Percentiles rank a stretch among this genome's conserved stretches.
These are phyloP conservation scores for Coprinellus micaceus DNA, from an alignment of 768 basidiomycete genomes.

Conservation along the genomic window DNA sequence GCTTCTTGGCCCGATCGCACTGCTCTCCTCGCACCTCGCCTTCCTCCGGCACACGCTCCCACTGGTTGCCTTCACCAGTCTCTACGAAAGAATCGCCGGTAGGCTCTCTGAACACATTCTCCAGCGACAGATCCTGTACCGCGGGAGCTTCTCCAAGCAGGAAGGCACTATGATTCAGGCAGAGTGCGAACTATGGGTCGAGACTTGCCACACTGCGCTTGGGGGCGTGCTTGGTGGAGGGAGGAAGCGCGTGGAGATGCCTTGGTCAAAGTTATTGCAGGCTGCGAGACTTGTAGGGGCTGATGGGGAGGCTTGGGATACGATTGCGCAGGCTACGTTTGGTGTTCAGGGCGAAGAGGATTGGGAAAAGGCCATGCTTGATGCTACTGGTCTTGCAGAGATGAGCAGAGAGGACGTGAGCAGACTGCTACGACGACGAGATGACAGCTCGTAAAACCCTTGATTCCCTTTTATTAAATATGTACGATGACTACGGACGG, in stretches of 20 bases:
- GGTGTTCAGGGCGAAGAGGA: conserved; percentile 40
- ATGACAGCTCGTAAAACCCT: conserved; percentile 20
- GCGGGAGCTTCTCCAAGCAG: conserved; percentile 58
- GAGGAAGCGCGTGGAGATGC: conserved; percentile 57
- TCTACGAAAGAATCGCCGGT: conserved; percentile 75
- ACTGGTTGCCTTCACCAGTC: conserved; percentile 43
- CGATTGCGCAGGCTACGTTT: conserved; percentile 46
- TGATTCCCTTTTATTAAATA: conserved; percentile 7
- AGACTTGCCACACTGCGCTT: conserved; percentile 66
- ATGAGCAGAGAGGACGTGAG: conserved; percentile 60
- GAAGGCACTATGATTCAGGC: conserved; percentile 62
- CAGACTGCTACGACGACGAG: conserved; percentile 47
- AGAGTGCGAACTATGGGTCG: conserved; percentile 82
- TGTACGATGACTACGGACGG: neutral
- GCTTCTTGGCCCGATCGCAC: conserved; percentile 70
- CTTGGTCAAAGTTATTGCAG: conserved; percentile 73
- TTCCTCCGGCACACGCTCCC: conserved; percentile 67
- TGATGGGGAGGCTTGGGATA: conserved; percentile 51
- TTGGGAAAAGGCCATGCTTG: conserved; percentile 55
- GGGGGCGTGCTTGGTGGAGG: conserved; percentile 42
- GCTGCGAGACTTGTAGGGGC: conserved; percentile 65
- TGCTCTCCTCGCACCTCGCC: conserved; percentile 75
- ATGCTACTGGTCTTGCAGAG: conserved; percentile 57
- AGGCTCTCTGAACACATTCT: conserved; percentile 74
- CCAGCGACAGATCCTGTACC: conserved; percentile 78